Base-by-base conservation (phyloP, 2,329 filamentous ascomycete species). In the Fusarium algeriense region DNA sequence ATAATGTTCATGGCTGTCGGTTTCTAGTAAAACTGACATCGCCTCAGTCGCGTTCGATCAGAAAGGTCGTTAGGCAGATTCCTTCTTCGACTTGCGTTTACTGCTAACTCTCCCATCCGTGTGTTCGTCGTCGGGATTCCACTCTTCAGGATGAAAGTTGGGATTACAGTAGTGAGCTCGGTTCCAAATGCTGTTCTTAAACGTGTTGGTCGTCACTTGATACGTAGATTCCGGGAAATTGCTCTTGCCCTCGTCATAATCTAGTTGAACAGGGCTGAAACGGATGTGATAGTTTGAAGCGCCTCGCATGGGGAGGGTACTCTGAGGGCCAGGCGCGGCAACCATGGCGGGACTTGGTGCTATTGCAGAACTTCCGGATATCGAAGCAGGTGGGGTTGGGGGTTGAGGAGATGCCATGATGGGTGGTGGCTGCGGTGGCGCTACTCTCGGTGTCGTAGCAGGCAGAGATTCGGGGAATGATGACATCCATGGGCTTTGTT, bases 181-280 rank as follows among this genome's bases (percentile, higher is more conserved):
- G 73, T 91, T 92, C 80, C 88, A 91, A 59, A 91, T 88, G 56
- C 87, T 90, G 71, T 91, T 91, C 75, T 89, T 90, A 75, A 92
- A 92, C 2, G 87, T 88, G 54, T 83, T 86, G 4, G 88, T 91
- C 57, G 83, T 84, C 6, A 82, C 79, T 17, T 82, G 79, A 55
- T 86, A 85, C 7, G 82, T 80, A n/a, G 85, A 83, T 62, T 87
- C 86, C 3, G 76, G 75, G n/a, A 80, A 79, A 46, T 77, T 78
- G 62, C 78, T 82, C 56, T 84, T 85, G 26, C 81, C 80, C 62
- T 85, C 87, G 62, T 86, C 86, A 76, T 86, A 89, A 63, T 86
- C 80, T 38, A 80, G 73, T 57, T 82, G 81, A 46, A 82, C 76
- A 14, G 77, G 84, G 74, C 85, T 90, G 76, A 89, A 90, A 7